These are phyloP conservation scores for Bullera alba DNA, from an alignment of 768 basidiomycete genomes.

Conservation along the genomic window DNA sequence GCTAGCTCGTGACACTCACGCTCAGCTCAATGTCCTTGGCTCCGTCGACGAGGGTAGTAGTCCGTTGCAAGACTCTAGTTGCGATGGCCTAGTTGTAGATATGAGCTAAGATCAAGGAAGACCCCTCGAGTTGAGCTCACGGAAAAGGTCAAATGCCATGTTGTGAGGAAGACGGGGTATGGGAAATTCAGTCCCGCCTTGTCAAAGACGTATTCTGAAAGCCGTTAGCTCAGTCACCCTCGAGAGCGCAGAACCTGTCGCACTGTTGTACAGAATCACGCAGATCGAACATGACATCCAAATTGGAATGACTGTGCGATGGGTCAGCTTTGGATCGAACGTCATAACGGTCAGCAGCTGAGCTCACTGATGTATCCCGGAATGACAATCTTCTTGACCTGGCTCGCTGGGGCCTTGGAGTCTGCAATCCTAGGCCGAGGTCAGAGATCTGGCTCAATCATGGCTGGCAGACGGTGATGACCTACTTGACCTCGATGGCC, in stretches of 20 bases:
- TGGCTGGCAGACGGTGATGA: background rate
- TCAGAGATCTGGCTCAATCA: background rate
- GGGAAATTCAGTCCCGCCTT: constrained; percentile 59
- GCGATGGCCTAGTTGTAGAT: constrained; percentile 25
- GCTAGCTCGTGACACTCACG: constrained; percentile 18
- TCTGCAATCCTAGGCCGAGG: constrained; percentile 19
- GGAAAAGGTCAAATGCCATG: constrained; percentile 68
- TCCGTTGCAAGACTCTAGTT: constrained; percentile 42
- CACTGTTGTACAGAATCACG: constrained; percentile 91
- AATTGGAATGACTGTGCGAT: constrained; percentile 55
- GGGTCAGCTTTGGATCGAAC: background rate
- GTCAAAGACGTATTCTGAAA: constrained; percentile 41
- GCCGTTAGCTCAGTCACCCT: background rate
- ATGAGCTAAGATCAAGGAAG: constrained; percentile 1
- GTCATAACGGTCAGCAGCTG: background rate
- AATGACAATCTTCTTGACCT: constrained; percentile 42
- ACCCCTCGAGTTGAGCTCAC: constrained; percentile 46
- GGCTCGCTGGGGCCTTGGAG: constrained; percentile 14
- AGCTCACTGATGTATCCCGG: constrained; percentile 41
- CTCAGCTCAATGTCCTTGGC: constrained; percentile 56
- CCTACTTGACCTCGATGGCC: constrained; percentile 41
- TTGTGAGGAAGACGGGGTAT: constrained; percentile 88
- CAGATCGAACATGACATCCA: constrained; percentile 85
- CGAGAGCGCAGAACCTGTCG: constrained; percentile 32
- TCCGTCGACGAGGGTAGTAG: constrained; percentile 43